phyloP scores from a whole-genome alignment of 2,329 filamentous ascomycete species.

The Penicillium sp. region DNA sequence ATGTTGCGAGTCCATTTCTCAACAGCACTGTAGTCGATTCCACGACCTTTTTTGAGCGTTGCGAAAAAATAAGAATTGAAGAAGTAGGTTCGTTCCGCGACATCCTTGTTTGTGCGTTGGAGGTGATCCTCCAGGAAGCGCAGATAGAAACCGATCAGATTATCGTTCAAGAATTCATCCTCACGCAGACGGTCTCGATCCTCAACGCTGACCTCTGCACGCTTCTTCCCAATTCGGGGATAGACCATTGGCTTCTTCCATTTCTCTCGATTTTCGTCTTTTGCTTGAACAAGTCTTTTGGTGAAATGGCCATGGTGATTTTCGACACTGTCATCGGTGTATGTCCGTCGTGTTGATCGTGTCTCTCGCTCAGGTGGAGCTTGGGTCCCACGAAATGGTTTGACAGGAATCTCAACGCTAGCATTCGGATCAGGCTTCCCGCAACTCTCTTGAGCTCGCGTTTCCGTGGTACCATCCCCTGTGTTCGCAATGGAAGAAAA shows the following conservation, averaged over 20 bases:
- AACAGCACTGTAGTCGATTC: constrained; percentile 81
- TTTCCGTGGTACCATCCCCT: background rate
- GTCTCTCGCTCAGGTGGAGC: constrained; percentile 26
- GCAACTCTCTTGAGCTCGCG: no score
- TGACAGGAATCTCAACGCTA: constrained; percentile 30
- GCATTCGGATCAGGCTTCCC: background rate
- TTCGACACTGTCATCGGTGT: background rate
- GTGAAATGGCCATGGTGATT: background rate
- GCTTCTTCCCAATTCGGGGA: constrained; percentile 47
- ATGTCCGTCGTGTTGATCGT: constrained; percentile 27
- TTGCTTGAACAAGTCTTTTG: constrained; percentile 6
- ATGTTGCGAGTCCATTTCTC: constrained; percentile 83
- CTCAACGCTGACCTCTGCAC: constrained; percentile 44
- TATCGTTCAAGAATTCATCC: constrained; percentile 88
- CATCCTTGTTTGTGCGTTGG: constrained; percentile 54
- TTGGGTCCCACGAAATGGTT: constrained; percentile 17
- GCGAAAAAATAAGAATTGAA: constrained; percentile 94
- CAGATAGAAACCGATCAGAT: constrained; percentile 84
- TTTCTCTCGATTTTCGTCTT: constrained; percentile 23
- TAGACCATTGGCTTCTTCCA: constrained; percentile 45
- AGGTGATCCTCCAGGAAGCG: constrained; percentile 67
- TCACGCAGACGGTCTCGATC: constrained; percentile 72
- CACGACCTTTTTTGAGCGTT: constrained; percentile 64
- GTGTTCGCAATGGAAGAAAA: background rate
- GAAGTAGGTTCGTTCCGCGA: constrained; percentile 71